Conservation (phyloP, 208 protist species). For the Leishmania guyanensis region DNA sequence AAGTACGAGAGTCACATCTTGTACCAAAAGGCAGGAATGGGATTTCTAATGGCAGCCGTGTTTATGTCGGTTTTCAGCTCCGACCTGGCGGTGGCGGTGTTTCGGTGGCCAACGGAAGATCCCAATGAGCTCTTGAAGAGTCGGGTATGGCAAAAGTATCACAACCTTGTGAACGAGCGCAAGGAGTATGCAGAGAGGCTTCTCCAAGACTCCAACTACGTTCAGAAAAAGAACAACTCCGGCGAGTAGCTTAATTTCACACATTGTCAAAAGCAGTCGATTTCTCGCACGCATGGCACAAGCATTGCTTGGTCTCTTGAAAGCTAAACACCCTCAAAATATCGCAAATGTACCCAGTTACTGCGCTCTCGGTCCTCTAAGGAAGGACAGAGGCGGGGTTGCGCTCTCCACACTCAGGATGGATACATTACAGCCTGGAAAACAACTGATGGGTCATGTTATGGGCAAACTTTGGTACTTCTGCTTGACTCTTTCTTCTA, state of each 20-base stretch:
- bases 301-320: neutral
- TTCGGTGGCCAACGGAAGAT: conserved; percentile 80
- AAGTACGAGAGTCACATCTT: conserved; percentile 78
- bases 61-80: conserved; percentile 57
- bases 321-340: neutral
- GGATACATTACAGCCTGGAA: neutral
- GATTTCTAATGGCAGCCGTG: conserved; percentile 37
- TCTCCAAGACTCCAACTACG: conserved; percentile 77
- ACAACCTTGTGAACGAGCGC: conserved; percentile 62
- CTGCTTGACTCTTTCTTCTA: neutral
- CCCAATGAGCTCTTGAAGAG: conserved; percentile 78
- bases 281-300: neutral
- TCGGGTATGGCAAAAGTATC: conserved; percentile 63
- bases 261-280: neutral
- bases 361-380: neutral
- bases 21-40: conserved; percentile 50
- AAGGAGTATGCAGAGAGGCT: conserved; percentile 76
- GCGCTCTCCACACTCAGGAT: neutral
- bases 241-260: conserved; percentile 19
- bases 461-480: neutral
- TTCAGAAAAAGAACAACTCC: conserved; percentile 67
- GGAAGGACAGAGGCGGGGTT: neutral
- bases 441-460: neutral
- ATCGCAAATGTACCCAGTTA: neutral
- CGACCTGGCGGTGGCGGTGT: conserved; percentile 45